Evolutionary conservation across 108 stramenopile genomes (phyloP), one percentile per base, ranked within the genome.

Genomic region (Skeletonema menzelii): DNA sequence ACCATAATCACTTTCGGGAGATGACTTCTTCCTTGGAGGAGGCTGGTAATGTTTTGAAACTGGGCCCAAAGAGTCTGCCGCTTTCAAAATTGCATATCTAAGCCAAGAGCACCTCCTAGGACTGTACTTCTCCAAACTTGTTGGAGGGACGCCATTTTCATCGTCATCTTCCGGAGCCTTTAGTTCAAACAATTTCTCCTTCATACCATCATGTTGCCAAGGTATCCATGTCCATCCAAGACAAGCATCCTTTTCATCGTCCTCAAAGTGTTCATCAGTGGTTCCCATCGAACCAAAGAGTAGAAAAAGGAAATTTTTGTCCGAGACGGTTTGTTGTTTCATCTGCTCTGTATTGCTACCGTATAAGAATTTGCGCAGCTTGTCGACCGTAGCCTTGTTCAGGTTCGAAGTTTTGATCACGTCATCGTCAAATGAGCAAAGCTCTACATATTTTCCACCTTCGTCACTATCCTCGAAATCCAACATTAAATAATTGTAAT

Each of bases 211-310:
- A 24, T 70, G 28, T 13, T 62, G 30, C 67, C 57, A 70, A 0
- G 22, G 37, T 2, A n/a, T 24, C 46, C 70, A 30, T 0, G 38
- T 24, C 22, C 28, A 27, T 17, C 70, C 70, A 53, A 53, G 49
- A 10, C 49, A 53, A 53, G 24, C 63, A 47, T 13, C 40, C 11
- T 10, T 35, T 14, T n/a, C 15, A 3, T 64, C 63, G 6, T 65
- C 63, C 11, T 13, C 30, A 0, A 68, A 20, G 17, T 46, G 7
- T 17, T 46, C 17, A 8, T 71, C 70, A 19, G 70, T 71, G 28
- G 40, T 47, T 3, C 70, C 70, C 70, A 71, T 71, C 11, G 70
- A 71, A 7, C 63, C 70, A 65, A 71, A 71, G 8, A 71, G 46
- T 1, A 71, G 42, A 12, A 38, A 62, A 20, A 59, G 64, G 46